Percentiles rank a stretch among this genome's conserved stretches.
phyloP scores from a whole-genome alignment of 2,329 filamentous ascomycete species.

The Trichoderma atroviride region DNA sequence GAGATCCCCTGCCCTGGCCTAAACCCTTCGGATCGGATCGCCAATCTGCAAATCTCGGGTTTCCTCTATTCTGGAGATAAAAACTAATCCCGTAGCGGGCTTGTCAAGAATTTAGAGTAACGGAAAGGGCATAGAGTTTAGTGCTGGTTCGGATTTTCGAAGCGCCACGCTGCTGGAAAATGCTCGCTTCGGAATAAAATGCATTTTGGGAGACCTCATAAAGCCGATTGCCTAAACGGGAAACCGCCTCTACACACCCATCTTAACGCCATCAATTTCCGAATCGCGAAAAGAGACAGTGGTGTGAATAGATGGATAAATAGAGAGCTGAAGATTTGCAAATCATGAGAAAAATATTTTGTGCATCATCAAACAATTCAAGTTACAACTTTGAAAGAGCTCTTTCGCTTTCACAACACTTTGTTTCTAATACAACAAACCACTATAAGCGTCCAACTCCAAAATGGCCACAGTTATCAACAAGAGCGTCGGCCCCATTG shows the following conservation, averaged over 20 bases:
- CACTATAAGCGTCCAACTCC: not conserved
- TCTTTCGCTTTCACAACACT: not conserved
- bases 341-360: not conserved
- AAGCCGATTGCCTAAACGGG: slow-evolving; percentile 10
- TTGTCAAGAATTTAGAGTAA: not conserved
- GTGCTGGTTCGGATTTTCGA: not conserved
- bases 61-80: not conserved
- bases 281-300: not conserved
- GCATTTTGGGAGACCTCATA: not conserved
- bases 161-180: not conserved
- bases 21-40: not conserved
- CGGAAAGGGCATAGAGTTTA: not conserved
- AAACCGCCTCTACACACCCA: not conserved
- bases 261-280: not conserved
- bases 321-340: not conserved
- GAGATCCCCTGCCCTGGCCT: not conserved
- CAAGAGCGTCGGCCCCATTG: slow-evolving; percentile 52
- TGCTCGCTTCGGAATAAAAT: slow-evolving; percentile 19
- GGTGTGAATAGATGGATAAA: slow-evolving; percentile 1
- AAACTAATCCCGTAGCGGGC: not conserved
- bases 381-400: not conserved
- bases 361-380: not conserved
- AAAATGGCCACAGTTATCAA: slow-evolving; percentile 40
- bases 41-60: not conserved
- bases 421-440: not conserved